These are phyloP conservation scores for Pseudogymnoascus sp. DNA, from an alignment of 2,329 filamentous ascomycete species.

Conservation along the genomic window DNA sequence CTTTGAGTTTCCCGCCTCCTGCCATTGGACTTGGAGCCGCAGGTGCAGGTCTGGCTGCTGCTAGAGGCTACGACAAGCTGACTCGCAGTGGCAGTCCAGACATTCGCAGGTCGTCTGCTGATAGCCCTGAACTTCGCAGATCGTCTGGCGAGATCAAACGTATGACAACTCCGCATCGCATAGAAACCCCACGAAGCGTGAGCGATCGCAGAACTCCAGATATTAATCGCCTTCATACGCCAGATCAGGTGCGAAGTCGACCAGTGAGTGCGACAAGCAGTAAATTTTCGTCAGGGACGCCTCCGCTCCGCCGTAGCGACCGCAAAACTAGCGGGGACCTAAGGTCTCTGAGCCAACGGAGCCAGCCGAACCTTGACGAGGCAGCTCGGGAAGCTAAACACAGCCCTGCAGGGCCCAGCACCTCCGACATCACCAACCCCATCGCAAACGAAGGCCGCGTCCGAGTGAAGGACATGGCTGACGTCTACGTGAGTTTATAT, in stretches of 20 bases:
- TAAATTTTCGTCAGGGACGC: slow-evolving; percentile 42
- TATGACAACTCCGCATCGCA: not conserved
- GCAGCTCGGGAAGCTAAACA: slow-evolving; percentile 34
- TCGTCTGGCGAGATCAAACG: slow-evolving; percentile 5
- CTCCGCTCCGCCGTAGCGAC: slow-evolving; percentile 63
- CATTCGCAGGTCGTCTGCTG: not conserved
- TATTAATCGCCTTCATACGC: slow-evolving; percentile 27
- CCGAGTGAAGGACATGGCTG: slow-evolving; percentile 77
- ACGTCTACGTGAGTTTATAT: slow-evolving; percentile 74
- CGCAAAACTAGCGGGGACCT: slow-evolving; percentile 67
- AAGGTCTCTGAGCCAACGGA: slow-evolving; percentile 54
- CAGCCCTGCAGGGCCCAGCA: slow-evolving; percentile 33
- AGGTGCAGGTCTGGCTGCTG: slow-evolving; percentile 21
- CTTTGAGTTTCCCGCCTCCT: slow-evolving; percentile 17
- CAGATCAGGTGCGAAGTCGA: slow-evolving; percentile 17
- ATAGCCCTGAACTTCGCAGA: not conserved
- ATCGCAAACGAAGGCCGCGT: slow-evolving; percentile 81
- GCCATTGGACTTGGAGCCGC: slow-evolving; percentile 20
- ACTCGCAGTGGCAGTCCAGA: not conserved
- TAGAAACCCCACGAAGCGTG: slow-evolving; percentile 4
- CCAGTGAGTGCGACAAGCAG: not conserved
- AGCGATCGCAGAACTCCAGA: slow-evolving; percentile 22
- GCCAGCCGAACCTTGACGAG: slow-evolving; percentile 32
- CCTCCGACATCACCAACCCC: slow-evolving; percentile 57
- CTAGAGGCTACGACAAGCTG: not conserved